These are phyloP conservation scores for Macrophomina pseudophaseolina DNA, from an alignment of 2,329 filamentous ascomycete species.

Conservation along the genomic window DNA sequence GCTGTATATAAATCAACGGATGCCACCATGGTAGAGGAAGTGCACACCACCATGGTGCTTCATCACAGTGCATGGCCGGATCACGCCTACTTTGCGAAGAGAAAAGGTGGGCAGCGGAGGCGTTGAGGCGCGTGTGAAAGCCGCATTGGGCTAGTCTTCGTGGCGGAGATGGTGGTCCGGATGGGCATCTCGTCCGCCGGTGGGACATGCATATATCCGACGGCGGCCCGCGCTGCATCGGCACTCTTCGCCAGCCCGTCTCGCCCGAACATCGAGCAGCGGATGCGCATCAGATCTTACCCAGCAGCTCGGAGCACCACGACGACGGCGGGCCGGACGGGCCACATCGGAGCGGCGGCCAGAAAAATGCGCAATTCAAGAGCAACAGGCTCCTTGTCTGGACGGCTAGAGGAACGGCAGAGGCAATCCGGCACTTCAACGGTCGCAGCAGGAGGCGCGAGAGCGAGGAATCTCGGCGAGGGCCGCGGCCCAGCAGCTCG, in stretches of 20 bases:
- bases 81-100: not conserved
- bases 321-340: too few relatives aligned
- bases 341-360: too few relatives aligned
- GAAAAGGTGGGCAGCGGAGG: not conserved
- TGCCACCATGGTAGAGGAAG: conserved; percentile 2
- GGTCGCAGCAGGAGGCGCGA: too few relatives aligned
- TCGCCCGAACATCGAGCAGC: too few relatives aligned
- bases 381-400: too few relatives aligned
- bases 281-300: too few relatives aligned
- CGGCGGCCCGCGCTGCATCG: not conserved
- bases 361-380: too few relatives aligned
- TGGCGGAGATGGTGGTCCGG: not conserved
- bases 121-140: not conserved
- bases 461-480: not conserved
- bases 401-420: too few relatives aligned
- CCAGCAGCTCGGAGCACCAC: too few relatives aligned
- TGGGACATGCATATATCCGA: conserved; percentile 2
- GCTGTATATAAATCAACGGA: conserved; percentile 2
- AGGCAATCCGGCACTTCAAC: too few relatives aligned
- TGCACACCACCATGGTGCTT: not conserved
- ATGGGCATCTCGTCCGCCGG: not conserved
- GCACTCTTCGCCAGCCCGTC: not conserved
- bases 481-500: not conserved
- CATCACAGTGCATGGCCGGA: not conserved
- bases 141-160: not conserved